Base-by-base conservation (phyloP, 2,329 filamentous ascomycete genomes). In the Monosporascus ibericus region DNA sequence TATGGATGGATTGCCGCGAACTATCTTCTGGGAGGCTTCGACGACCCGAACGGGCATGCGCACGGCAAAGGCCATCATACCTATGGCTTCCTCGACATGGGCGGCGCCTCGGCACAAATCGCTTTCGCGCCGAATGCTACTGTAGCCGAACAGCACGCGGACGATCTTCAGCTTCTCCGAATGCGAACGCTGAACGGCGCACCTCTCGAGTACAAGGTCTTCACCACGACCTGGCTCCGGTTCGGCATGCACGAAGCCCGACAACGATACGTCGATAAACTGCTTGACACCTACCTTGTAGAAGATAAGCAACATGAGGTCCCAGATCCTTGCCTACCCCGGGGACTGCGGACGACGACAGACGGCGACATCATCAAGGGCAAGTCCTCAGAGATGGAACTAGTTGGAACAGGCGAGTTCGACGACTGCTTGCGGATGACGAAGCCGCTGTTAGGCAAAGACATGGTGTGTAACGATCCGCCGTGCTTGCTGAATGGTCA, bases 1-100 rank as follows among this genome's bases (percentile, higher is more conserved):
- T 99, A 97, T 63, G 94, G 94, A 39, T 99, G 94, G 94, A 88
- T 99, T 61, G 92, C 95, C 7, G 89, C 92, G 50, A 99, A 99
- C 66, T 99, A 99, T 65, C 73, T 99, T 30, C 78, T 99, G 1
- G 92, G 91, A 27, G 90, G 91, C 4, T 97, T 99, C 63, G 88
- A 97, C 67, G 76, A 80, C 18, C 86, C 90, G 0, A 74, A 85
- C 48, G 73, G 83, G 15, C 89, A 96, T 63, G 75, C 82, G 50
- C 90, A 96, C 68, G 91, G 90, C 49, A 91, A 95, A 59, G 83
- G 81, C 25, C 94, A 97, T 67, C 88, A 92, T 65, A 99, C 94
- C 0, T 99, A 97, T 69, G 94, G 94, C 0, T 99, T 99, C 65
- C 75, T 99, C 55, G 94, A 99, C 67, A 99, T 99, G 95, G 94